A percentile compares a stretch with the other conserved stretches of the same genome.
phyloP scores from a whole-genome alignment of 306 rosid genomes.

The Dryas alaskensis region DNA sequence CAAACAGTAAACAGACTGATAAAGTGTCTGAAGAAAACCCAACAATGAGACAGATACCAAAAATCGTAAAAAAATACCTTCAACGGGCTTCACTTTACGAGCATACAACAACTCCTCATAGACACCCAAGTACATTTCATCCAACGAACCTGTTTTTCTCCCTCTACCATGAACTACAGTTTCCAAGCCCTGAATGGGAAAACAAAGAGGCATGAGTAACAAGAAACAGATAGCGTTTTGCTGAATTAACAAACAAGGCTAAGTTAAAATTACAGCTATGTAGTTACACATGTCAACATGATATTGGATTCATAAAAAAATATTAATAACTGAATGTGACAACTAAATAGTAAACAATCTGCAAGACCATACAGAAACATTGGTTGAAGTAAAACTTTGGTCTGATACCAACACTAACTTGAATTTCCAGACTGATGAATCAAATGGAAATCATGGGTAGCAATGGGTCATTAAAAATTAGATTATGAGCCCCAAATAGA shows the following conservation, averaged over 20 bases:
- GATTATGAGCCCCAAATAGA: background rate
- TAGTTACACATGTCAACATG: background rate
- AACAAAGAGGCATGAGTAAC: conserved; percentile 4
- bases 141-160: conserved; percentile 60
- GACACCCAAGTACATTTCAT: conserved; percentile 80
- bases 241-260: background rate
- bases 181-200: conserved; percentile 67
- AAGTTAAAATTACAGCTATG: background rate
- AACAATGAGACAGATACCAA: background rate
- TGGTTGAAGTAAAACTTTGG: conserved; percentile 1
- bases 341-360: background rate
- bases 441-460: background rate
- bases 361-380: background rate
- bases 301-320: background rate
- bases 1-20: background rate
- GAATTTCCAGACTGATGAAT: background rate
- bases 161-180: conserved; percentile 95
- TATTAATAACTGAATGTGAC: background rate
- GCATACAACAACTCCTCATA: conserved; percentile 78
- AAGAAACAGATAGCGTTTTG: background rate
- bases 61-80: conserved; percentile 43
- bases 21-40: background rate
- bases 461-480: background rate
- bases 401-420: background rate
- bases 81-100: conserved; percentile 83